Conservation (phyloP, 2,329 filamentous ascomycete species). For the Diplodia seriata region DNA sequence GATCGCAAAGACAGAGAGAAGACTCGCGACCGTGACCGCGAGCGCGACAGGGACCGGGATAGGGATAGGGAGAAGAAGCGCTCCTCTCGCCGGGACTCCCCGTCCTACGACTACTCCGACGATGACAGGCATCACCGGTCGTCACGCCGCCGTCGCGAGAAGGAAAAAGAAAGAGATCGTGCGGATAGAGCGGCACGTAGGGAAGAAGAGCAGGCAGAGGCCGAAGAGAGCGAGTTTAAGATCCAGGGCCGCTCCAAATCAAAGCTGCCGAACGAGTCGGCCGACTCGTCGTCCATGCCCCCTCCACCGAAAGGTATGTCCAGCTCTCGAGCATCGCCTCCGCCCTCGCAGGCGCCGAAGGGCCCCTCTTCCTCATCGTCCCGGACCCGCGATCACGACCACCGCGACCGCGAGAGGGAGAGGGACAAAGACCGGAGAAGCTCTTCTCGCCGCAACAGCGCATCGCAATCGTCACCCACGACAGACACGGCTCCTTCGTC, state of each 20-base stretch:
- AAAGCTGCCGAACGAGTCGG: constrained; percentile 36
- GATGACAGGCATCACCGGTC: constrained; percentile 51
- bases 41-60: constrained; percentile 56
- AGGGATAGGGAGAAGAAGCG: constrained; percentile 54
- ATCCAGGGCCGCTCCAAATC: constrained; percentile 52
- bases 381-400: constrained; percentile 21
- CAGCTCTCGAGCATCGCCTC: background rate
- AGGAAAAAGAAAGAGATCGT: constrained; percentile 50
- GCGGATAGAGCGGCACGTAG: constrained; percentile 18
- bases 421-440: constrained; percentile 15
- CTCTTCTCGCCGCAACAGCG: constrained; percentile 16
- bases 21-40: constrained; percentile 59
- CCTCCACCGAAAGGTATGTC: constrained; percentile 45
- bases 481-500: constrained; percentile 31
- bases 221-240: constrained; percentile 55
- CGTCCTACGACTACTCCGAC: constrained; percentile 46
- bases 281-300: constrained; percentile 39
- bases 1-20: constrained; percentile 46
- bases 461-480: background rate
- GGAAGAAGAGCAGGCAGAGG: constrained; percentile 48
- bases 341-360: constrained; percentile 44
- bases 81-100: constrained; percentile 58
- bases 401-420: constrained; percentile 7
- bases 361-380: constrained; percentile 38
- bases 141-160: constrained; percentile 48